A percentile compares a stretch with the other conserved stretches of the same genome.
Conservation (phyloP, 352 stramenopile genomes). For the Pilasporangium apinafurcum region DNA sequence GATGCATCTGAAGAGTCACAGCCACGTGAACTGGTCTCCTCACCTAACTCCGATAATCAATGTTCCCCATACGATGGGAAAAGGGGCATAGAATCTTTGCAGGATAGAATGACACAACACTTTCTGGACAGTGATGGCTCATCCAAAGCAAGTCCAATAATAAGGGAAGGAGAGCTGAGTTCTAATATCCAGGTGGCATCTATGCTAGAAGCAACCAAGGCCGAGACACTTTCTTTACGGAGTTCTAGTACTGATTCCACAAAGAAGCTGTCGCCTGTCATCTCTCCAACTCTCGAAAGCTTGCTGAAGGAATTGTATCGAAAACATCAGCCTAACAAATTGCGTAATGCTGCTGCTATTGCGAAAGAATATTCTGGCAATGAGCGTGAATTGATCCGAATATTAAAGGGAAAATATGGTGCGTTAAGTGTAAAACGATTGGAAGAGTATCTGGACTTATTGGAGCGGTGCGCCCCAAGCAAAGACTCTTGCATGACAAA, state of each 20-base stretch:
- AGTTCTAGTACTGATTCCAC: background rate
- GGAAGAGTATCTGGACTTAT: conserved; percentile 41
- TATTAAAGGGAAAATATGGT: conserved; percentile 69
- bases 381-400: conserved; percentile 49
- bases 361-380: conserved; percentile 55
- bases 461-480: conserved; percentile 17
- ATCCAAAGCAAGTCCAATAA: conserved; percentile 3
- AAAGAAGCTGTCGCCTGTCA: background rate
- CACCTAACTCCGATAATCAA: no score
- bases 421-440: conserved; percentile 65
- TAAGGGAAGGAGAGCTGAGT: conserved; percentile 3
- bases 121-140: background rate
- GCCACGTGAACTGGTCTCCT: no score
- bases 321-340: conserved; percentile 69
- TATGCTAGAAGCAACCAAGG: background rate
- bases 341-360: conserved; percentile 53
- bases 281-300: conserved; percentile 27
- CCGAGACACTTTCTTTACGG: no score
- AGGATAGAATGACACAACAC: background rate
- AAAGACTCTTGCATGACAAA: background rate
- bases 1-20: no score
- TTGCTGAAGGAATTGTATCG: conserved; percentile 65
- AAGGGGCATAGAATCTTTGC: no score
- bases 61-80: no score
- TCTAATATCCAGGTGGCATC: background rate